Base-by-base conservation (phyloP, 306 rosid genomes). In the Cucurbita ficifolia region DNA sequence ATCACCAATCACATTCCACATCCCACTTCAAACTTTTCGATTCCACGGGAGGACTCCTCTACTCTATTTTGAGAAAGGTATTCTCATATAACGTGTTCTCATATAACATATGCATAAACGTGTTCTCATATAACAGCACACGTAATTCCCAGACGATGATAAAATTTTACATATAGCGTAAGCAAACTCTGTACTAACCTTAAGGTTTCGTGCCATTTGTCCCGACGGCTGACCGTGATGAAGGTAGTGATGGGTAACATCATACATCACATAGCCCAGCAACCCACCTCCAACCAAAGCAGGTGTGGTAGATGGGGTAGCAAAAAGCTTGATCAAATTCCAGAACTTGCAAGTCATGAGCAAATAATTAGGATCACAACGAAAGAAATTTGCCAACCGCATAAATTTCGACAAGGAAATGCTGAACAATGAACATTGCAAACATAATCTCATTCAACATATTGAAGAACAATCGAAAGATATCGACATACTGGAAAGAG, bases 211-310 rank as follows among this genome's bases (percentile, higher is more conserved):
- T 51, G 90, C 75, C 19, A 79, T 61, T 42, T 82, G 84, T 43
- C 71, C 83, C 59, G 84, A 77, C 48, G 97, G 97, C 79, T 91
- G 96, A 76, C 96, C 91, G 67, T 95, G 97, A 86, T 95, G 99
- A 72, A 95, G 79, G 81, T 91, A 95, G 82, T 86, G 91, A 83
- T 95, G 99, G 65, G 97, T 91, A 75, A 87, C 84, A 78, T 95
- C 99, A 79, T 95, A 95, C 49, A 91, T 84, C 79, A 95, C 99
- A 81, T 95, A 91, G 77, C 96, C 96, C 87, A 95, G 79, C 59
- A 95, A 82, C 70, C 96, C 92, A 3, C 99, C 99, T 58, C 96
- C 99, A 77, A 91, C 76, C 75, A 95, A 64, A 55, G 94, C 99
- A 73, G 99, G 96, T 49, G 96, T 65, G 55, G 81, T 82, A 81